Base-by-base conservation (phyloP, 1,284 basidiomycete genomes). In the Polyporus tsugae region DNA sequence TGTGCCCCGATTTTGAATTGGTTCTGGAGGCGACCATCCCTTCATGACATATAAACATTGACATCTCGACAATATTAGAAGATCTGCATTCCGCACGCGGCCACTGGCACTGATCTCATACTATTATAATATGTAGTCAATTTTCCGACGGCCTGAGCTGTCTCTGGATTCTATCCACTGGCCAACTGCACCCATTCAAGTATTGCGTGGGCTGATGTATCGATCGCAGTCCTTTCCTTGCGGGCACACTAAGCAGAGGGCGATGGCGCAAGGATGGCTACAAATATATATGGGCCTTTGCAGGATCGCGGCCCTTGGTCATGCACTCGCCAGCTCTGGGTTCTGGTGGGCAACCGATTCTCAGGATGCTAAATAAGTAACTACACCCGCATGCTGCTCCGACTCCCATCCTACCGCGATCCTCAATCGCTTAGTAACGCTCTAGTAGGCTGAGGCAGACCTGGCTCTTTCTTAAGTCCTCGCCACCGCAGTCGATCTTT, bases 281-380 rank as follows among this genome's bases (percentile, higher is more conserved):
- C 46, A 10, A 52, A 52, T 25, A 29, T 29, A 52, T 25, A 29
- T 29, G 29, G 22, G 22, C 10, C 46, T 5, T 52, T 52, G 46
- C 36, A 36, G 35, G 39, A 59, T 59, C 36, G 55, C 46, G 46
- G 46, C 13, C 22, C 22, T 52, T 52, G 46, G 46, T 52, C 46
- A 52, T 52, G 46, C 46, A 52, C 10, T 11, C 22, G 22, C 1
- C n/a, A n/a, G 46, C 46, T 49, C 22, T 25, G 22, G 46, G 25
- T 49, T 49, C n/a, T n/a, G 19, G 44, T 17, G 42, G 42, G 19
- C 17, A 44, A 19, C 1, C n/a, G n/a, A 17, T 52, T 52, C 22
- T 52, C 46, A 52, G 46, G 46, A 25, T 25, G 46, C 46, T 52
- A 22, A 52, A 52, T 52, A 52, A 52, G 29, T 1, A 29, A 29